Conservation (phyloP, 768 basidiomycete genomes). For the Calocybe indica region DNA sequence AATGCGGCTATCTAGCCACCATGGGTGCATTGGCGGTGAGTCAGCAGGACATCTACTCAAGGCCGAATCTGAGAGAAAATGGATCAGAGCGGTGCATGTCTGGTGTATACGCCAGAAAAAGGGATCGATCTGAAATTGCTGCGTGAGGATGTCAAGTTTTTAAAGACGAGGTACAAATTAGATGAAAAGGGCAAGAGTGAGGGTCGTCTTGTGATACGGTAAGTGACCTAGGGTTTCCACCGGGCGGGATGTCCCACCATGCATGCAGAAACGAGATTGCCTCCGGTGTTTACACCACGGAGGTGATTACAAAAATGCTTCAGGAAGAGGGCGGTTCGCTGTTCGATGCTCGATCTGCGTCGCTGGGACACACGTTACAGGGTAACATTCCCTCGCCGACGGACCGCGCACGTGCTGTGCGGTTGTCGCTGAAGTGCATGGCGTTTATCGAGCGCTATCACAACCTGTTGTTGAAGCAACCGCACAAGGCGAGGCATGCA, state of each 20-base stretch:
- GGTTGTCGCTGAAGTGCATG: constrained; percentile 91
- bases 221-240: constrained; percentile 16
- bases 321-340: constrained; percentile 89
- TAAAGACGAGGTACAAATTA: constrained; percentile 78
- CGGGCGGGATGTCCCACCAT: background rate
- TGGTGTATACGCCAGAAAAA: constrained; percentile 91
- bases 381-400: constrained; percentile 94
- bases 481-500: constrained; percentile 48
- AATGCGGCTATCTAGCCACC: constrained; percentile 92
- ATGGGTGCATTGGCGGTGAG: constrained; percentile 93
- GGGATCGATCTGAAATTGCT: constrained; percentile 84
- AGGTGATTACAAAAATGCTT: constrained; percentile 89
- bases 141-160: constrained; percentile 79
- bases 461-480: constrained; percentile 42
- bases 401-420: constrained; percentile 87
- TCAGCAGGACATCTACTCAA: constrained; percentile 8
- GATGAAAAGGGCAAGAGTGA: constrained; percentile 89
- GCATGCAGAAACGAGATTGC: constrained; percentile 71
- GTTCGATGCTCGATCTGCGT: constrained; percentile 94
- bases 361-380: constrained; percentile 94
- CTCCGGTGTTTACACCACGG: constrained; percentile 86
- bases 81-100: constrained; percentile 76
- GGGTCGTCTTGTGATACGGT: constrained; percentile 92
- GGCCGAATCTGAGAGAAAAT: constrained; percentile 1
- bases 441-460: constrained; percentile 87